Conservation (phyloP, 352 stramenopile genomes). For the Pythium rishiriense region DNA sequence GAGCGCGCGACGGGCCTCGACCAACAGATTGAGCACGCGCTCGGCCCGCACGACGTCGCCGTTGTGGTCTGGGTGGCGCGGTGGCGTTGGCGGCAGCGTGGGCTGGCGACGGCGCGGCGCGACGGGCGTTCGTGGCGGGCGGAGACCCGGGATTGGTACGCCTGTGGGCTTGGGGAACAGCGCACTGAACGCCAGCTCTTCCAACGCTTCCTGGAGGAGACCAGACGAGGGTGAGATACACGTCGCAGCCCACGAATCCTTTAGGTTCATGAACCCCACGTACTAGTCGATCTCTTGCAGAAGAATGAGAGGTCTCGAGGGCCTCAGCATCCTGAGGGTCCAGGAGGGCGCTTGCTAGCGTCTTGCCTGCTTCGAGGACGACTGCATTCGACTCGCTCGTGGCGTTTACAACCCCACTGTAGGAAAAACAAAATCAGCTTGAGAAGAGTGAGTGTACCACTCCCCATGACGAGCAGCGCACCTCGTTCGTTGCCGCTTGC, state of each 20-base stretch:
- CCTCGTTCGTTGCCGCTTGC: constrained; percentile 19
- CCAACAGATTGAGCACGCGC: constrained; percentile 16
- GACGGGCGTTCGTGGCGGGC: background rate
- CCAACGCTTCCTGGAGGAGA: constrained; percentile 1
- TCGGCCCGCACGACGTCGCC: background rate
- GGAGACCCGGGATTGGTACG: background rate
- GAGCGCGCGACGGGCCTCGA: constrained; percentile 24
- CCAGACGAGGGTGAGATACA: too few relatives aligned
- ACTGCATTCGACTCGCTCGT: background rate
- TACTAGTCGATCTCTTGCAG: background rate
- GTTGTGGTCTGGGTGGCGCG: background rate
- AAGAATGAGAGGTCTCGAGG: background rate
- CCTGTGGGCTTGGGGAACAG: constrained; percentile 1
- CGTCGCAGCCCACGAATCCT: too few relatives aligned
- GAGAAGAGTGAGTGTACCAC: background rate
- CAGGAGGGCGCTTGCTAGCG: background rate
- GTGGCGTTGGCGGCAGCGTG: background rate
- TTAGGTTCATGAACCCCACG: background rate
- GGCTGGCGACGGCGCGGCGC: background rate
- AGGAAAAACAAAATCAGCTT: background rate
- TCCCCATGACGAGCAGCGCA: background rate
- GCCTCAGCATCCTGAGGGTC: background rate
- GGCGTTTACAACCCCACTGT: background rate
- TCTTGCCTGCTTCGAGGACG: background rate
- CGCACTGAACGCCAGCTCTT: constrained; percentile 3